These are phyloP conservation scores for Pyricularia sp. DNA, from an alignment of 2,329 filamentous ascomycete species.

Conservation along the genomic window DNA sequence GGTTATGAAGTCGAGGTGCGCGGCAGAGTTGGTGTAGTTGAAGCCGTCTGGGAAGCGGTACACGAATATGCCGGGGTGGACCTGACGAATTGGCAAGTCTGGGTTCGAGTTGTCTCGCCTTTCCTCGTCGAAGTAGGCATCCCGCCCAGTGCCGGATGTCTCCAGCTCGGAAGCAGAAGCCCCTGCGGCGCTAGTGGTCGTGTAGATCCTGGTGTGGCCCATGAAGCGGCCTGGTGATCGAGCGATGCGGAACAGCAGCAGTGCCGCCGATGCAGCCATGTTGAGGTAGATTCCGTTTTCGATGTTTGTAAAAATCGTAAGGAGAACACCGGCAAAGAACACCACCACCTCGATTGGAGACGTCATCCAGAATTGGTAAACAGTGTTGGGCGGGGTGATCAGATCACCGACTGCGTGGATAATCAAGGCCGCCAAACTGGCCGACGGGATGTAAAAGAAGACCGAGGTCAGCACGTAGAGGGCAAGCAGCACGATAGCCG, in stretches of 20 bases:
- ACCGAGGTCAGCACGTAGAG: conserved; percentile 79
- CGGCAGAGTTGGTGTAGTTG: conserved; percentile 38
- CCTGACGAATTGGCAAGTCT: conserved; percentile 24
- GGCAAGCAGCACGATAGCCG: conserved; percentile 70
- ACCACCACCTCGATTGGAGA: conserved; percentile 23
- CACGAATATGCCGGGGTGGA: conserved; percentile 36
- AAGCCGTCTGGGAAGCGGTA: conserved; percentile 39
- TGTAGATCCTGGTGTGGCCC: conserved; percentile 16
- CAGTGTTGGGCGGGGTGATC: conserved; percentile 4
- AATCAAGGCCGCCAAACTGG: conserved; percentile 74
- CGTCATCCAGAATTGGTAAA: conserved; percentile 28
- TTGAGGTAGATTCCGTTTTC: conserved; percentile 38
- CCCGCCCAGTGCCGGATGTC: conserved; percentile 11
- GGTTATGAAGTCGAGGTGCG: conserved; percentile 29
- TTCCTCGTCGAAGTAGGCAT: conserved; percentile 28
- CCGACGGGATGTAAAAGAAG: conserved; percentile 86
- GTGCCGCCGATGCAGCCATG: conserved; percentile 25
- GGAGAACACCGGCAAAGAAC: conserved; percentile 11
- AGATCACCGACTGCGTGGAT: conserved; percentile 84
- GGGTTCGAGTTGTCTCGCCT: conserved; percentile 32
- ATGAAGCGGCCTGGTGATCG: conserved; percentile 34
- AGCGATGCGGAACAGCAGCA: conserved; percentile 32
- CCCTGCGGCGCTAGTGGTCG: neutral
- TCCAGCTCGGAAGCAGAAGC: conserved; percentile 5
- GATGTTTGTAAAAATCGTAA: conserved; percentile 27